These are phyloP conservation scores for Pythium aristosporum DNA, from an alignment of 352 stramenopile species.

Conservation along the genomic window DNA sequence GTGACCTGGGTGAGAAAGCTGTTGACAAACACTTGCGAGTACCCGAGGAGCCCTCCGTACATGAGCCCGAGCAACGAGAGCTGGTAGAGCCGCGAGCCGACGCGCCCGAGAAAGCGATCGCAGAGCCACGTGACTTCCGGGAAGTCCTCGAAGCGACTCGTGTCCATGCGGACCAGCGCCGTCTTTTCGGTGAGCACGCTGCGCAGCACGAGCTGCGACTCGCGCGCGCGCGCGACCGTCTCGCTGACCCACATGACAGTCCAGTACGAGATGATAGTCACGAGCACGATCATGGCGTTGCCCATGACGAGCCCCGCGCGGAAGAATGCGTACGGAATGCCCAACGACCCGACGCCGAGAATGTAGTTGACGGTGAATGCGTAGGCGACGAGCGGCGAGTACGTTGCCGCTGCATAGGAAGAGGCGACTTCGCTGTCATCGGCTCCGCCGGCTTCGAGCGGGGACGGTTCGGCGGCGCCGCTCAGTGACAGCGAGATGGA, in stretches of 20 bases:
- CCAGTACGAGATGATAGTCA: conserved; percentile 81
- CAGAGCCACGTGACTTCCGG: conserved; percentile 81
- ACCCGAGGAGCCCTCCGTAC: conserved; percentile 87
- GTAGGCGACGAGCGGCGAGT: conserved; percentile 80
- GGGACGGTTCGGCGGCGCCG: conserved; percentile 9
- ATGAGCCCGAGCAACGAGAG: conserved; percentile 84
- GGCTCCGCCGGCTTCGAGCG: not conserved
- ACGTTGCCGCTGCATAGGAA: conserved; percentile 24
- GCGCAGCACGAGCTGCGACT: conserved; percentile 39
- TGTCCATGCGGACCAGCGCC: conserved; percentile 17
- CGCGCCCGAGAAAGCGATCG: conserved; percentile 59
- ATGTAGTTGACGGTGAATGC: conserved; percentile 93
- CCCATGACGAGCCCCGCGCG: conserved; percentile 73
- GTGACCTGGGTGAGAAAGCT: conserved; percentile 74
- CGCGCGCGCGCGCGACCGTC: conserved; percentile 54
- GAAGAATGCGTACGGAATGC: conserved; percentile 88
- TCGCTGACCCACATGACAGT: conserved; percentile 91
- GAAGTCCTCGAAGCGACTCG: conserved; percentile 51
- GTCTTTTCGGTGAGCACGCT: conserved; percentile 36
- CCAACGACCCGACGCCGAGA: conserved; percentile 87
- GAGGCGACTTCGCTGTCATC: not conserved
- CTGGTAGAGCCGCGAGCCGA: conserved; percentile 80
- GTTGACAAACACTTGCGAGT: conserved; percentile 91
- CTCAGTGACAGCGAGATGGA: conserved; percentile 44
- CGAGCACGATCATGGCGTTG: conserved; percentile 71